These are phyloP conservation scores for Neurospora terricola DNA, from an alignment of 495 filamentous ascomycete genomes.

Conservation along the genomic window DNA sequence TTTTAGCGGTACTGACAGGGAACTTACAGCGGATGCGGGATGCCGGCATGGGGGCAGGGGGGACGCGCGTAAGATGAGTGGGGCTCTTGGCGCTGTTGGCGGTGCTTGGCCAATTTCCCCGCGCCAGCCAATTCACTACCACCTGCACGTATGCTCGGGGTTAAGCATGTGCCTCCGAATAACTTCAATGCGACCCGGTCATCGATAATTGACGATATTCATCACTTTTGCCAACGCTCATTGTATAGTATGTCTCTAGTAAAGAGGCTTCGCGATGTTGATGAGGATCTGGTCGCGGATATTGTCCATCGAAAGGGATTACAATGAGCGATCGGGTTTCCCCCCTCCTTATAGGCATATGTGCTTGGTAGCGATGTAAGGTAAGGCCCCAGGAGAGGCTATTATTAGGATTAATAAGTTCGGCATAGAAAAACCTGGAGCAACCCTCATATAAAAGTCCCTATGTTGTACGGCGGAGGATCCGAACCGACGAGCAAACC, in stretches of 20 bases:
- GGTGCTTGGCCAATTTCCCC: not conserved
- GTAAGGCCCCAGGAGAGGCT: not conserved
- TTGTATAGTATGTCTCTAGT: not conserved
- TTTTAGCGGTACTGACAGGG: not conserved
- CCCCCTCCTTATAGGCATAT: not conserved
- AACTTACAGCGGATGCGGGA: not conserved
- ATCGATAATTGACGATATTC: not conserved
- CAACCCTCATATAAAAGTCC: not conserved
- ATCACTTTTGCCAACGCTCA: not conserved
- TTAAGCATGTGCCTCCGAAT: not conserved
- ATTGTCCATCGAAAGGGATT: not conserved
- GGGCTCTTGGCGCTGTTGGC: not conserved
- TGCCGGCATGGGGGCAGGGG: not conserved
- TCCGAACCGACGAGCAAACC: not conserved
- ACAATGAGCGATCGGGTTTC: not conserved
- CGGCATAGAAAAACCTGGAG: not conserved
- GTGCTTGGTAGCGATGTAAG: not conserved
- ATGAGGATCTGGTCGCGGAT: not conserved
- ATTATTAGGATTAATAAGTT: not conserved
- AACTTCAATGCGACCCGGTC: not conserved
- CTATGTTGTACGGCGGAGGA: not conserved
- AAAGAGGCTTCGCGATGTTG: not conserved
- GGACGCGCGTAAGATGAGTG: not conserved
- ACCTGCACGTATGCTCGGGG: not conserved
- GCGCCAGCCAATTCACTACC: not conserved